Percentiles rank a stretch among this genome's conserved stretches.
Conservation (phyloP, 192 early-diverging fungal genomes). For the Phlyctochytrium planicorne region DNA sequence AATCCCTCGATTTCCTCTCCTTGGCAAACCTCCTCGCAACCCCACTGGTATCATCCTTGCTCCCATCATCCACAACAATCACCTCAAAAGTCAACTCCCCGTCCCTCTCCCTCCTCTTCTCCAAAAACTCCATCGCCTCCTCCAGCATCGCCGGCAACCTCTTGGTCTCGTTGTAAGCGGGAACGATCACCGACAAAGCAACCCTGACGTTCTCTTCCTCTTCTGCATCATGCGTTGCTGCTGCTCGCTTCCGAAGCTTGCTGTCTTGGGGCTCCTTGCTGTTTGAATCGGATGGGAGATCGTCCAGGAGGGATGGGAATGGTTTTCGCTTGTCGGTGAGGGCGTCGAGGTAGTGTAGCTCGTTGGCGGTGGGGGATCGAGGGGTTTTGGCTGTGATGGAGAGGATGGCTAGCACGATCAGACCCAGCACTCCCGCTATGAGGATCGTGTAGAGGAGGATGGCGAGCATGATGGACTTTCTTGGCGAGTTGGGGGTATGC, state of each 20-base stretch:
- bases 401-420: neutral
- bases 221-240: neutral
- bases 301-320: slow-evolving; percentile 2
- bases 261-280: neutral
- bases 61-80: slow-evolving; percentile 91
- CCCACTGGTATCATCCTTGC: slow-evolving; percentile 70
- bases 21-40: slow-evolving; percentile 58
- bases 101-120: slow-evolving; percentile 34
- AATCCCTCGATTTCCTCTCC: slow-evolving; percentile 14
- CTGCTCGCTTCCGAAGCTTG: neutral
- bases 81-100: slow-evolving; percentile 63
- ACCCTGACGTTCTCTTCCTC: slow-evolving; percentile 22
- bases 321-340: neutral
- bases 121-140: slow-evolving; percentile 72
- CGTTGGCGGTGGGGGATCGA: slow-evolving; percentile 2
- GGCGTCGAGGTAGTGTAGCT: slow-evolving; percentile 1
- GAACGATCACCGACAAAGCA: slow-evolving; percentile 77
- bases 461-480: no score
- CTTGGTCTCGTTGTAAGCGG: slow-evolving; percentile 87
- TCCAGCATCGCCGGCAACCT: slow-evolving; percentile 83
- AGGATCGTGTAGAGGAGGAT: neutral
- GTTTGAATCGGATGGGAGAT: neutral
- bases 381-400: neutral
- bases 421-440: neutral
- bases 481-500: no score